Evolutionary conservation across 805 yeast genomes (phyloP).

Genomic region (Tetrapisispora arboricola): DNA sequence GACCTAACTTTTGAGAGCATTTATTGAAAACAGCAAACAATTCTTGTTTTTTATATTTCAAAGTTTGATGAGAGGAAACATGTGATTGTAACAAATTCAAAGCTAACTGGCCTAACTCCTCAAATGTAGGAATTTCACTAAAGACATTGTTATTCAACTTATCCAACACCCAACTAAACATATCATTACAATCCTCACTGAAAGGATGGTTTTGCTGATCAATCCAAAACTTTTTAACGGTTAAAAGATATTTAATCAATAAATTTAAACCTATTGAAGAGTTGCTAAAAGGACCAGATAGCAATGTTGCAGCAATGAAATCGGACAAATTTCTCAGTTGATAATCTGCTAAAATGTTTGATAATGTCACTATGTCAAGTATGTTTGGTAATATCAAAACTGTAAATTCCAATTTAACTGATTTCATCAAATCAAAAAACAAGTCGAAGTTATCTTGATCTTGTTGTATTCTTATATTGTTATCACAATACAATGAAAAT

Average conservation of each 20-base stretch:
- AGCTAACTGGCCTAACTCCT: slow-evolving; percentile 28
- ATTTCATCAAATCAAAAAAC: neutral
- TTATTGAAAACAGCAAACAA: slow-evolving; percentile 15
- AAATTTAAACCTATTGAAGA: slow-evolving; percentile 12
- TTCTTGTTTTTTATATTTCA: slow-evolving; percentile 22
- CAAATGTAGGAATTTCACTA: slow-evolving; percentile 29
- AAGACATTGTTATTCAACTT: slow-evolving; percentile 35
- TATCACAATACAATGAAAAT: neutral
- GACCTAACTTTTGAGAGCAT: slow-evolving; percentile 13
- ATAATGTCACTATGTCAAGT: neutral
- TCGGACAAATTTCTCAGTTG: slow-evolving; percentile 10
- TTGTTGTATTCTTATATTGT: neutral
- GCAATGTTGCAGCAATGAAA: slow-evolving; percentile 16
- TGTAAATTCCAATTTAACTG: neutral
- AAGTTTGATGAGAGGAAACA: slow-evolving; percentile 12
- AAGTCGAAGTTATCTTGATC: neutral
- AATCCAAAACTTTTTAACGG: slow-evolving; percentile 21
- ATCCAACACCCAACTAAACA: slow-evolving; percentile 35
- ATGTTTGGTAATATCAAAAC: neutral
- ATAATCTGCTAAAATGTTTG: neutral
- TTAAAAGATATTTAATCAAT: slow-evolving; percentile 13
- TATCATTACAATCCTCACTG: slow-evolving; percentile 37
- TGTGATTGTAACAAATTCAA: slow-evolving; percentile 23
- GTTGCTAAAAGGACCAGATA: slow-evolving; percentile 14
- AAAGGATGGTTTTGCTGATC: slow-evolving; percentile 16